Evolutionary conservation across 148 eudicot species (phyloP).

Genomic region (Suaeda aralocaspica): DNA sequence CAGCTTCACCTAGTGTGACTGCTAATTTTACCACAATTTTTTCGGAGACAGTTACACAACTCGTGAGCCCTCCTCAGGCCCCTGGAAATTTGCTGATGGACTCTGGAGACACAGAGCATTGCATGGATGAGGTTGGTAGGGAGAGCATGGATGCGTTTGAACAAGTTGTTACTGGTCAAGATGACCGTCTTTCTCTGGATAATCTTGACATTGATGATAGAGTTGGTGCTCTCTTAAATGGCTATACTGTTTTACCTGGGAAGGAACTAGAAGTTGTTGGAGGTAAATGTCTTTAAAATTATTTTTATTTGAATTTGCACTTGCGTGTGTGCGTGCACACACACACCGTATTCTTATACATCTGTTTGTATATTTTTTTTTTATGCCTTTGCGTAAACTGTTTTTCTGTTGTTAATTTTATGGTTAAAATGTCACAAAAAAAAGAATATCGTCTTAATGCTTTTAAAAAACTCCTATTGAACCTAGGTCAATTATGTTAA

Average conservation of each 20-base stretch:
- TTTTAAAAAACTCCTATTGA: too few relatives aligned
- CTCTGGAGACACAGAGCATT: conserved; percentile 40
- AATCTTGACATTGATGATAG: conserved; percentile 71
- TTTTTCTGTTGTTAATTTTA: too few relatives aligned
- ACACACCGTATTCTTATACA: too few relatives aligned
- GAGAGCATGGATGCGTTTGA: conserved; percentile 27
- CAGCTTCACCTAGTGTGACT: conserved; percentile 75
- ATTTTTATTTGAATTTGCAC: not conserved
- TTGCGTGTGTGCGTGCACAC: not conserved
- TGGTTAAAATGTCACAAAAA: too few relatives aligned
- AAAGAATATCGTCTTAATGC: too few relatives aligned
- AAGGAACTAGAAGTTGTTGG: conserved; percentile 71
- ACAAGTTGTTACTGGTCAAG: conserved; percentile 23
- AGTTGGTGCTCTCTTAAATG: conserved; percentile 68
- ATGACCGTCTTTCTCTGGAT: conserved; percentile 22
- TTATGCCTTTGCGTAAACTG: too few relatives aligned
- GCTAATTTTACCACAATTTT: conserved; percentile 54
- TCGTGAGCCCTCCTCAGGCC: conserved; percentile 80
- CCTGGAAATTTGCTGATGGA: conserved; percentile 75
- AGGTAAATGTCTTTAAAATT: conserved; percentile 35
- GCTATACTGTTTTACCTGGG: conserved; percentile 58
- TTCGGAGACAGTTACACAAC: conserved; percentile 59
- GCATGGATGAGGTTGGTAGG: conserved; percentile 26
- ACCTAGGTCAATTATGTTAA: too few relatives aligned
- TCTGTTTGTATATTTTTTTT: too few relatives aligned